Percentiles rank a stretch among this genome's conserved stretches.
Conservation (phyloP, 73 alveolate species). For the Blepharisma japonicum region DNA sequence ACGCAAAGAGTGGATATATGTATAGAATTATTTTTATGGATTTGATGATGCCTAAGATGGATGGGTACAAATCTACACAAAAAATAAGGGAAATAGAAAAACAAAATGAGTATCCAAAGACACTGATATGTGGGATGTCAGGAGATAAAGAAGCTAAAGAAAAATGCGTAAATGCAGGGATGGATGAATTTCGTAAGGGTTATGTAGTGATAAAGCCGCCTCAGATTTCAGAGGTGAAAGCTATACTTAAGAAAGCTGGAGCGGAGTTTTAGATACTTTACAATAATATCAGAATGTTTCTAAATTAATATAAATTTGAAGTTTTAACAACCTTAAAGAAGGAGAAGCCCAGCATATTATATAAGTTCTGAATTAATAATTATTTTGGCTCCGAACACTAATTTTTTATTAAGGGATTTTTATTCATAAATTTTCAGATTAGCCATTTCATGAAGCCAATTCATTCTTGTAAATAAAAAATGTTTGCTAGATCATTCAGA, state of each 20-base stretch:
- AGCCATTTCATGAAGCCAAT: too few relatives aligned
- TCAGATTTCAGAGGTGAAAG: background rate
- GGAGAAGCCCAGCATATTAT: too few relatives aligned
- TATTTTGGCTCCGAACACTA: too few relatives aligned
- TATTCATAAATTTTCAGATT: too few relatives aligned
- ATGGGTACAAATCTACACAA: background rate
- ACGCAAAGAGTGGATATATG: constrained; percentile 12
- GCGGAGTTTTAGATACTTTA: too few relatives aligned
- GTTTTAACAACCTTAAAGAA: too few relatives aligned
- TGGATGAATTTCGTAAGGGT: constrained; percentile 14
- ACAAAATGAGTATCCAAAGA: constrained; percentile 16
- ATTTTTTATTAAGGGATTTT: too few relatives aligned
- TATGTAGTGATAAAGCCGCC: constrained; percentile 12
- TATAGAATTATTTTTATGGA: constrained; percentile 14
- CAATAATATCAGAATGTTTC: too few relatives aligned
- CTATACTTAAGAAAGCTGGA: background rate
- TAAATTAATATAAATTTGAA: too few relatives aligned
- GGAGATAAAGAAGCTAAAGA: constrained; percentile 6
- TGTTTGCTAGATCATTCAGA: too few relatives aligned
- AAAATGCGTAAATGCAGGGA: background rate
- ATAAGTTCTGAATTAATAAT: too few relatives aligned
- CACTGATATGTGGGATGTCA: constrained; percentile 3
- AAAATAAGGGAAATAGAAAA: constrained; percentile 7
- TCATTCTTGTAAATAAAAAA: too few relatives aligned
- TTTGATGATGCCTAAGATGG: constrained; percentile 25